Base-by-base conservation (phyloP, 2,329 filamentous ascomycete species). In the Fusarium neocosmosporiellum region DNA sequence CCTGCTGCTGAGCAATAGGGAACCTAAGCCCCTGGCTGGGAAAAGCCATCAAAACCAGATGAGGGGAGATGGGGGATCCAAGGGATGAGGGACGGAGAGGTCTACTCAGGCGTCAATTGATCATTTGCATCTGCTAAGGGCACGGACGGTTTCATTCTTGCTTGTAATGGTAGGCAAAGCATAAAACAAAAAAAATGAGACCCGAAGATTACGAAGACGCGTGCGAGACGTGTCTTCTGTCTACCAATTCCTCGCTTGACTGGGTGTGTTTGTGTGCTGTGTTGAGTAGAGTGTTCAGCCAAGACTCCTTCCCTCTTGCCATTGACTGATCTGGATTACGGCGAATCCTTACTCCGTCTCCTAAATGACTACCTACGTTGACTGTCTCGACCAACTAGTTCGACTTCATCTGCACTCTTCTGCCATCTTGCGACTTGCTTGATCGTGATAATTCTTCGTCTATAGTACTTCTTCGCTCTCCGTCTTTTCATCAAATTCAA, bases 51-150 rank as follows among this genome's bases (percentile, higher is more conserved):
- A 73, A 74, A 74, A 74, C 71, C 68, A 69, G 65, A 63, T 61
- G 65, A 72, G 74, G 70, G 72, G 70, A 75, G 67, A 71, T 75
- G 69, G 66, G 72, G 67, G 72, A 71, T 74, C 69, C 66, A 71
- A 72, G 74, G 72, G 75, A 74, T 76, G 70, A 77, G 74, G 78
- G 80, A 78, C 78, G 77, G 80, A 80, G 78, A 79, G 78, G 79
- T 82, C 81, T 81, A 79, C 76, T 79, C 76, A 80, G 81, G 81
- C 81, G 81, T 83, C 80, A 79, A 82, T 82, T 81, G 80, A 82
- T 81, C 79, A 81, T 83, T 83, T 83, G 78, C 81, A 83, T 83
- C 80, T 81, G 78, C 77, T 78, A 80, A 79, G 80, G 79, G 77
- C 80, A 80, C 76, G 80, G 77, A 81, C 78, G 78, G 80, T 79